phyloP scores from a whole-genome alignment of 768 basidiomycete species.

The Jaapia argillacea region DNA sequence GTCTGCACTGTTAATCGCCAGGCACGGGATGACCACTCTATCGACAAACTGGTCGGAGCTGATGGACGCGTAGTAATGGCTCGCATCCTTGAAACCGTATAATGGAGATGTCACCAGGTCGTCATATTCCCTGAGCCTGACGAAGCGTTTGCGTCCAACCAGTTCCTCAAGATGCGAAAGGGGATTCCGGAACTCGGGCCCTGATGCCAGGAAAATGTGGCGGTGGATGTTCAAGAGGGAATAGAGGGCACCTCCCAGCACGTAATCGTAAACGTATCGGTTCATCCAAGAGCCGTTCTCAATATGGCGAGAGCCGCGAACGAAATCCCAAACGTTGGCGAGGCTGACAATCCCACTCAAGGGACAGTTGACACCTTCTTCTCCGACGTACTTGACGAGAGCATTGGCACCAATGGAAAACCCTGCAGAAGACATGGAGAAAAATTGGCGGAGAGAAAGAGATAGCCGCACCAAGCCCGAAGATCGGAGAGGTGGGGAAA shows the following conservation, averaged over 20 bases:
- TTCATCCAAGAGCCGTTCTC: slow-evolving; percentile 8
- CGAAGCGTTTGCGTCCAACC: slow-evolving; percentile 1
- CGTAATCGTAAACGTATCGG: slow-evolving; percentile 11
- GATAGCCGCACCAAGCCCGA: slow-evolving; percentile 10
- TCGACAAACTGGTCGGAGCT: slow-evolving; percentile 8
- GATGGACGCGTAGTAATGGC: slow-evolving; percentile 11
- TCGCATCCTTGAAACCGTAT: slow-evolving; percentile 9
- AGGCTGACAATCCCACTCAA: slow-evolving; percentile 10
- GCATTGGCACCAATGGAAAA: slow-evolving; percentile 16
- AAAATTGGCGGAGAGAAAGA: background rate
- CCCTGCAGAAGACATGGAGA: slow-evolving; percentile 5
- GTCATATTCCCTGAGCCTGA: slow-evolving; percentile 10
- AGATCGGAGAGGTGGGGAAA: slow-evolving; percentile 11
- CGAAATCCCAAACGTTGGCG: slow-evolving; percentile 16
- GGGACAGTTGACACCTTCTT: slow-evolving; percentile 14
- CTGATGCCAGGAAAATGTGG: slow-evolving; percentile 7
- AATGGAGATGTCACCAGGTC: slow-evolving; percentile 8
- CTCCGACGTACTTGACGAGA: slow-evolving; percentile 13
- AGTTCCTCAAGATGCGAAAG: slow-evolving; percentile 3
- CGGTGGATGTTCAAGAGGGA: slow-evolving; percentile 9
- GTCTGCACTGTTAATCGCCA: slow-evolving; percentile 13
- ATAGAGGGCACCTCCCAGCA: slow-evolving; percentile 12
- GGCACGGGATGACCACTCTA: slow-evolving; percentile 9
- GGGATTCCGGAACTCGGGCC: slow-evolving; percentile 2
- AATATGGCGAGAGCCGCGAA: slow-evolving; percentile 6